A percentile compares a stretch with the other conserved stretches of the same genome.
phyloP scores from a whole-genome alignment of 495 filamentous ascomycete genomes.

The Aspergillus hancockii region DNA sequence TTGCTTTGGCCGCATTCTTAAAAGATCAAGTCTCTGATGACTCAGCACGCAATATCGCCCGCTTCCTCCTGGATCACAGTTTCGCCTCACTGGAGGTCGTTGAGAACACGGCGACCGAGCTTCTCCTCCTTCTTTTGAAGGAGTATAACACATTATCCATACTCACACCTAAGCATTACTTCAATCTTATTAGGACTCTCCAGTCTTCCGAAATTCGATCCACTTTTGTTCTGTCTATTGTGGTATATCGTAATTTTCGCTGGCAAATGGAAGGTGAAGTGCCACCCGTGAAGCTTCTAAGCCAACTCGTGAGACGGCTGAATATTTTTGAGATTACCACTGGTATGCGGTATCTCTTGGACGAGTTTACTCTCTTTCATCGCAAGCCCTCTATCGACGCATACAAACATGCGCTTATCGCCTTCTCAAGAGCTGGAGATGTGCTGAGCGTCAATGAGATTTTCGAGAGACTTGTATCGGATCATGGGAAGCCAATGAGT shows the following conservation, averaged over 20 bases:
- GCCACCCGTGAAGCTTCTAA: constrained; percentile 25
- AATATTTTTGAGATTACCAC: constrained; percentile 29
- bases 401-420: constrained; percentile 34
- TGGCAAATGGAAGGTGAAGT: constrained; percentile 24
- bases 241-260: constrained; percentile 46
- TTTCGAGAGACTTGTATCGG: constrained; percentile 34
- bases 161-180: constrained; percentile 27
- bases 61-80: constrained; percentile 24
- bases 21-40: constrained; percentile 4
- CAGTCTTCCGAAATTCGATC: constrained; percentile 23
- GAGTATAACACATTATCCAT: constrained; percentile 25
- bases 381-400: constrained; percentile 26
- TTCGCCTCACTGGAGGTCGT: constrained; percentile 23
- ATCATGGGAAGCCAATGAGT: constrained; percentile 37
- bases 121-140: constrained; percentile 31
- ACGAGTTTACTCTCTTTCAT: constrained; percentile 44
- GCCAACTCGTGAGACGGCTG: constrained; percentile 25
- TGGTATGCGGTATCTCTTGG: constrained; percentile 52
- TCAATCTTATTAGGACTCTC: constrained; percentile 30
- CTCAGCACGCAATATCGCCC: constrained; percentile 16
- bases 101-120: constrained; percentile 26
- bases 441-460: constrained; percentile 29
- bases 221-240: constrained; percentile 29
- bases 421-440: constrained; percentile 35
- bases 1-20: constrained; percentile 23